Base-by-base conservation (phyloP, 257 asterid genomes). In the Sherardia arvensis region DNA sequence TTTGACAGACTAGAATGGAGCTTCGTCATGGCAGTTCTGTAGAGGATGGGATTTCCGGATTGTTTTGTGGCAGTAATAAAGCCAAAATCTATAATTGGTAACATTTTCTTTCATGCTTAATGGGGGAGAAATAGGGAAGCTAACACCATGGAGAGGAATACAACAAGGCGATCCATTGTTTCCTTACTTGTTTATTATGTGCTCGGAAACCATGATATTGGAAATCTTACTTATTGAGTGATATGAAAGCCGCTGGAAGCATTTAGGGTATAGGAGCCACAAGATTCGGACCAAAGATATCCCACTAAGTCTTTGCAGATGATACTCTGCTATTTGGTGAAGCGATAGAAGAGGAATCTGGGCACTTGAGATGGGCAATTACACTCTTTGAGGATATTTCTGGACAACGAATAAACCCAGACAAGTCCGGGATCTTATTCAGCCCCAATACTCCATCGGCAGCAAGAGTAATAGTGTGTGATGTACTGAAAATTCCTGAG, bases 251-350 rank as follows among this genome's bases (percentile, higher is more conserved):
- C n/a, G n/a, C 2, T 8, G 56, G 62, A 4, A 15, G 14, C 0
- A 10, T 58, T 0, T 0, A 18, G 0, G 43, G 45, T 2, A 9
- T 29, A 0, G 1, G 8, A 0, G 45, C 29, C 0, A 9, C 10
- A 3, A 4, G 4, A 0, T 6, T 3, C 1, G 38, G 21, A 1
- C 61, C 3, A n/a, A 1, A 11, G 4, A n/a, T 30, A 0, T 32
- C 49, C 0, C 49, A 33, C 15, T 0, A 32, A 0, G 6, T 32
- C 12, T 59, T 59, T 1, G 64, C 11, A 0, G 30, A 33, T 32
- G 64, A 59, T 10, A 21, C 64, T 0, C 15, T 59, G 3, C 49
- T 33, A 0, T 33, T 59, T 20, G n/a, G n/a, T n/a, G n/a, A n/a
- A n/a, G n/a, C n/a, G 29, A 49, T 0, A 3, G 20, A 5, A 25